Base-by-base conservation (phyloP, 1,284 basidiomycete genomes). In the Tylopilus sp. region DNA sequence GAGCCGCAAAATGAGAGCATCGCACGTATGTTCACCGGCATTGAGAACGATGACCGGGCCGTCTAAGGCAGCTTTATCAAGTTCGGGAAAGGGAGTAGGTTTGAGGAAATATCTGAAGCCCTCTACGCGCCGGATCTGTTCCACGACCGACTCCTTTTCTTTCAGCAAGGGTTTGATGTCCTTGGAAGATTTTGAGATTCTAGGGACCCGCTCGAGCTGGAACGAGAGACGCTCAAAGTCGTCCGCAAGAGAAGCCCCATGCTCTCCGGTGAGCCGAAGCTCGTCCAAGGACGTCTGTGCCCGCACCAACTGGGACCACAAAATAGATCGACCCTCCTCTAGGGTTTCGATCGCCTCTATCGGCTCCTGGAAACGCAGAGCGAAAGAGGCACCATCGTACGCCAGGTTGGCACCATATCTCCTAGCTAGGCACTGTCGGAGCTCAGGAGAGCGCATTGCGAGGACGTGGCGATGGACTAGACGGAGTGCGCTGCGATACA, bases 21-120 rank as follows among this genome's bases (percentile, higher is more conserved):
- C 61, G 10, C 61, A 67, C 3, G 56, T 46, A 23, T 59, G 53
- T 30, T 38, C 39, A 39, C 55, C 56, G 15, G 61, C 52, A 34
- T 67, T 73, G 41, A 49, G 34, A 16, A 49, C 36, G 49, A 74
- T 53, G 18, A 73, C 63, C 0, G 72, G 72, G 3, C 72, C 70
- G n/a, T 66, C 63, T 0, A 39, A 45, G 0, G 64, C 59, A 4
- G 55, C 71, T 37, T 55, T 48, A 6, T 58, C 61, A 18, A 74
- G 61, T 15, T 57, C 53, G 8, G 48, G 18, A 38, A 64, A 70
- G 2, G 57, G 49, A 11, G 44, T 40, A 0, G 60, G 34, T 23
- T 51, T 48, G 37, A 69, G 52, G 30, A 71, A 70, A 16, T 46
- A 44, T 25, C 49, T 57, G 49, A 70, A 69, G 1, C 61, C 68